Percentiles rank a stretch among this genome's conserved stretches.
These are phyloP conservation scores for Aciculoconidium aculeatum DNA, from an alignment of 805 yeast genomes.

Conservation along the genomic window DNA sequence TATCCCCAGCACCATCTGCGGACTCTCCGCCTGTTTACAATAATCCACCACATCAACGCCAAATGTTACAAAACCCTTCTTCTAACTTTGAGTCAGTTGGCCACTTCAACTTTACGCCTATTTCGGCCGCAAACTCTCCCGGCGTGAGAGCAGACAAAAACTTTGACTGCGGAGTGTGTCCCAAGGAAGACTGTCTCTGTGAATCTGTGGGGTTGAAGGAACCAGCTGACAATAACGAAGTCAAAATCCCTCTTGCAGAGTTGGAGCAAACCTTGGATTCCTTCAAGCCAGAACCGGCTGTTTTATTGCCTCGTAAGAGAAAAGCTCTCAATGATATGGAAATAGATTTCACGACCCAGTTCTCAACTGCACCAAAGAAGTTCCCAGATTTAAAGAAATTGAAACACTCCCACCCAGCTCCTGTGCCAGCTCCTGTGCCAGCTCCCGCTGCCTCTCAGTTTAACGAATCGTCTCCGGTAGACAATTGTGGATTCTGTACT, in stretches of 20 bases:
- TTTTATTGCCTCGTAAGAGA: constrained; percentile 43
- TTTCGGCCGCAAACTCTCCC: constrained; percentile 7
- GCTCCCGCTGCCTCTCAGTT: constrained; percentile 16
- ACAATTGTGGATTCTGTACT: constrained; percentile 90
- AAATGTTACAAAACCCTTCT: no score
- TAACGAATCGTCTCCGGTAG: constrained; percentile 48
- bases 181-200: constrained; percentile 64
- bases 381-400: constrained; percentile 33
- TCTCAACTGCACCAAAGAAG: constrained; percentile 25
- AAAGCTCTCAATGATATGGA: constrained; percentile 25
- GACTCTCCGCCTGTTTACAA: constrained; percentile 36
- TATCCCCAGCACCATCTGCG: constrained; percentile 50
- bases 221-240: constrained; percentile 6
- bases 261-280: constrained; percentile 31
- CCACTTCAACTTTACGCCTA: constrained; percentile 10
- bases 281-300: constrained; percentile 63
- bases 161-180: constrained; percentile 59
- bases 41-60: constrained; percentile 4
- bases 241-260: constrained; percentile 6
- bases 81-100: no score
- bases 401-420: constrained; percentile 4
- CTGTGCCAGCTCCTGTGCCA: no score
- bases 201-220: constrained; percentile 44
- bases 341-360: constrained; percentile 52
- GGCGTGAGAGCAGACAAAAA: constrained; percentile 18